Percentiles rank a stretch among this genome's conserved stretches.
Evolutionary conservation across 2,329 filamentous ascomycete genomes (phyloP).

Genomic region (Mariannaea sp.): DNA sequence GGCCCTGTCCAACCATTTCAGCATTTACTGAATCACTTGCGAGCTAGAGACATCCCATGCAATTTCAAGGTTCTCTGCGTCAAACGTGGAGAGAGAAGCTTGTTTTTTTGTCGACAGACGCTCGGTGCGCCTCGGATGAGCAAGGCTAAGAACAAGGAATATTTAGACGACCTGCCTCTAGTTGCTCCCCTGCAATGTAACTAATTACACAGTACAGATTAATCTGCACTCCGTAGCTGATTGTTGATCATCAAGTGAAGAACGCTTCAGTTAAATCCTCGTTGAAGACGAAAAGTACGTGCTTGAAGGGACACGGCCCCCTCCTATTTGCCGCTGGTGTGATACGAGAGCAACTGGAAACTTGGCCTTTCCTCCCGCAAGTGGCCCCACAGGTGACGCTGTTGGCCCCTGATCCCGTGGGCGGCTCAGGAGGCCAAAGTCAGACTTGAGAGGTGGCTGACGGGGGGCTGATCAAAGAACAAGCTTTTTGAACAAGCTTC

Average conservation of each 20-base stretch:
- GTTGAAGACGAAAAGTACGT: too few relatives aligned
- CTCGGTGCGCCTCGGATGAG: neutral
- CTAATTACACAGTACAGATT: too few relatives aligned
- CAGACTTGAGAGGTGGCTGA: neutral
- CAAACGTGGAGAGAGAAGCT: conserved; percentile 25
- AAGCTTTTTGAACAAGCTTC: neutral
- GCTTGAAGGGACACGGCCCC: too few relatives aligned
- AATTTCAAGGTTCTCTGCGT: neutral
- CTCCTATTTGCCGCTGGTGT: too few relatives aligned
- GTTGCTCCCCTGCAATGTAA: too few relatives aligned
- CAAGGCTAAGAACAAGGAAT: neutral
- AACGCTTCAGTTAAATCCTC: too few relatives aligned
- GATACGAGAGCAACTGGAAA: too few relatives aligned
- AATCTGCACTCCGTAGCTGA: too few relatives aligned
- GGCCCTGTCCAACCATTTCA: neutral
- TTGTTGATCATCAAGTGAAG: too few relatives aligned
- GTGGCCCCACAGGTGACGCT: neutral
- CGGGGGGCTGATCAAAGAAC: neutral
- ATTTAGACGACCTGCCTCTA: neutral
- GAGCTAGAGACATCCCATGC: neutral
- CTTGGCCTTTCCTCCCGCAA: neutral
- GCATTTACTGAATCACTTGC: neutral
- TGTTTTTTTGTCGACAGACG: conserved; percentile 13
- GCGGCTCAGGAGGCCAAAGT: neutral
- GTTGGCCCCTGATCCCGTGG: neutral